Evolutionary conservation across 2,329 filamentous ascomycete genomes (phyloP), one percentile per base, ranked within the genome.

Genomic region (Talaromyces sp.): DNA sequence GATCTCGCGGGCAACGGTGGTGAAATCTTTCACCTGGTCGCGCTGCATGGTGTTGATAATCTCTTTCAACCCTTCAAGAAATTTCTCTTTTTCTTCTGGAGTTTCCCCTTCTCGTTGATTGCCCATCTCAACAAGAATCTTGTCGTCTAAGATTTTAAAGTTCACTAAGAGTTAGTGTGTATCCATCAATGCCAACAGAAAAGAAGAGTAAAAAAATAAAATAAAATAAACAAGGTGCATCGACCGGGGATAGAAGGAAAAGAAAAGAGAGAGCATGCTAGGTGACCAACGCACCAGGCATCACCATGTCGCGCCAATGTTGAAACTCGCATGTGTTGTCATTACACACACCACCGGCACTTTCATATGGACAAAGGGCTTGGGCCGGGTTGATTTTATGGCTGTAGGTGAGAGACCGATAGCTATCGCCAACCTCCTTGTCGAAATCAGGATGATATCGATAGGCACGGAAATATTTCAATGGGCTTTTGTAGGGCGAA

Each of bases 321-420:
- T 98, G 88, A 65, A 79, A 87, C 59, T 85, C 78, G 77, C 95
- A 99, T 58, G 84, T 80, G 62, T 78, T 73, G 70, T 93, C 90
- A 66, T 88, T 87, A 82, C 95, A 98, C 66, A 81, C 79, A 63
- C 86, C 86, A 57, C 86, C 87, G 54, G 82, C 81, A 64, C 90
- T 78, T 74, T 96, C 90, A 68, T 85, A 88, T 41, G 86, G 88
- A 75, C 95, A 99, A 55, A 98, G 71, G 63, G 85, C 84, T 67
- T 84, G 87, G 63, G 85, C 81, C 26, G 87, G 82, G 72, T 97
- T 87, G 75, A 99, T 96, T 67, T 87, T 88, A 76, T 96, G 90
- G 78, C 91, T 97, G 78, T 93, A 98, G 50, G 93, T 98, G 79
- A 96, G 82, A 65, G 95, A 98, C 71, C 89, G 88, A 71, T 92